A percentile compares a stretch with the other conserved stretches of the same genome.
These are phyloP conservation scores for Dictyostelium gargantuum DNA, from an alignment of 208 protist genomes.

Conservation along the genomic window DNA sequence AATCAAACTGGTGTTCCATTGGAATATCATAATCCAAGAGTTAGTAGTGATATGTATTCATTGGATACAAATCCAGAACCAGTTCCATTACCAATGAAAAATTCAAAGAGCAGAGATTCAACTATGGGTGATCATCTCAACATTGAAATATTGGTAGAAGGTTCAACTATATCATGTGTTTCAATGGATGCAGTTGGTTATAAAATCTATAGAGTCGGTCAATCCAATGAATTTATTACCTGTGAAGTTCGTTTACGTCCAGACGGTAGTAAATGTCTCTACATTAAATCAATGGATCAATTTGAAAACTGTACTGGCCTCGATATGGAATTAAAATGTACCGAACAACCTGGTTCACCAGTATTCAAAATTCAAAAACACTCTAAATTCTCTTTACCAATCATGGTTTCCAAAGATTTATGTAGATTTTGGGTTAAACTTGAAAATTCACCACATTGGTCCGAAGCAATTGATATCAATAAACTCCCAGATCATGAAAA, in stretches of 20 bases:
- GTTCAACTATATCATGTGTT: neutral
- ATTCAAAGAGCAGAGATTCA: neutral
- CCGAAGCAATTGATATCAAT: neutral
- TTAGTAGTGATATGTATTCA: neutral
- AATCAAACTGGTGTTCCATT: constrained; percentile 23
- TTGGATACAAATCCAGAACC: neutral
- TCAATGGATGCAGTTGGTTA: constrained; percentile 50
- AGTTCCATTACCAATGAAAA: constrained; percentile 11
- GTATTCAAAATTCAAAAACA: neutral
- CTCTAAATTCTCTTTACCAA: constrained; percentile 7
- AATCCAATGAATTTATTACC: neutral
- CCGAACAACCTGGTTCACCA: neutral
- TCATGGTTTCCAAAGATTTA: neutral
- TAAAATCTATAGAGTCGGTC: constrained; percentile 3
- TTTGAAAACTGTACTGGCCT: constrained; percentile 11
- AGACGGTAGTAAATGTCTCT: constrained; percentile 54
- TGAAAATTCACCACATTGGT: neutral
- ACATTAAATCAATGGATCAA: constrained; percentile 23
- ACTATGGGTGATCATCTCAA: constrained; percentile 11
- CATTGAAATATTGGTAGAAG: neutral
- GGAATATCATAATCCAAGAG: neutral
- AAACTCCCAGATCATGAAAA: neutral
- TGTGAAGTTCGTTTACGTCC: constrained; percentile 24
- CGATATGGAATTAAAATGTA: neutral
- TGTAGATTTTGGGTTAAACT: neutral